Percentiles rank a stretch among this genome's conserved stretches.
Evolutionary conservation across 2,329 filamentous ascomycete genomes (phyloP).

Genomic region (Calonectria multiphialidica): DNA sequence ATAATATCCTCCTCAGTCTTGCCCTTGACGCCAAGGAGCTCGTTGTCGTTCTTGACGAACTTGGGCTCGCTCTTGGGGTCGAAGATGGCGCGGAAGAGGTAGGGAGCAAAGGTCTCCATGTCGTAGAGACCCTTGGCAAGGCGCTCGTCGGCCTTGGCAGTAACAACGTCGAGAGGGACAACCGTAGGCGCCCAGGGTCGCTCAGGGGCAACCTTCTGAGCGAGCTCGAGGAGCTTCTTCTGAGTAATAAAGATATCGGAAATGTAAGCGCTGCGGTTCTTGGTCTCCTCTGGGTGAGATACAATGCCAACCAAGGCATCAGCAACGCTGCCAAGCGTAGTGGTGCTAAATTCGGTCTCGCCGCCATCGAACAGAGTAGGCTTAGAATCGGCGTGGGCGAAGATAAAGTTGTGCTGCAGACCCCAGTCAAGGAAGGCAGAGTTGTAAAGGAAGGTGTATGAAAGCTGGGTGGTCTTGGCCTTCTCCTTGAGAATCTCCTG

Average conservation of each 20-base stretch:
- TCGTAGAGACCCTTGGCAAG: slow-evolving; percentile 47
- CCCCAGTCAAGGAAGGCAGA: slow-evolving; percentile 52
- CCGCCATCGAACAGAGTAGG: slow-evolving; percentile 64
- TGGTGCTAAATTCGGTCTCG: slow-evolving; percentile 59
- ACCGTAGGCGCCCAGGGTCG: slow-evolving; percentile 61
- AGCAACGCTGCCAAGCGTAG: slow-evolving; percentile 60
- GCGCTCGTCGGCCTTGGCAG: slow-evolving; percentile 43
- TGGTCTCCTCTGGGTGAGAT: slow-evolving; percentile 62
- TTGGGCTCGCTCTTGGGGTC: slow-evolving; percentile 47
- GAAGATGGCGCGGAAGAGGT: slow-evolving; percentile 48
- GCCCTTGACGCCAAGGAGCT: slow-evolving; percentile 58
- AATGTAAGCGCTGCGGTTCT: slow-evolving; percentile 63
- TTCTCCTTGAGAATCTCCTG: slow-evolving; percentile 56
- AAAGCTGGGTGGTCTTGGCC: slow-evolving; percentile 50
- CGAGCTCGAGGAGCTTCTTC: slow-evolving; percentile 55
- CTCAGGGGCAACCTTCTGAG: slow-evolving; percentile 61
- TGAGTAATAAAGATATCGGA: slow-evolving; percentile 59
- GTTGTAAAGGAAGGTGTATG: slow-evolving; percentile 49
- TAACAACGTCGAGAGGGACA: slow-evolving; percentile 44
- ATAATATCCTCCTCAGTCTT: slow-evolving; percentile 55
- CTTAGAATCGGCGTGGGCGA: slow-evolving; percentile 54
- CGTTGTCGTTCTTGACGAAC: slow-evolving; percentile 55
- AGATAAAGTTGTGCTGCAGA: slow-evolving; percentile 54
- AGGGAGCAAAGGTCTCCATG: slow-evolving; percentile 46
- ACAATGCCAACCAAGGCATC: slow-evolving; percentile 63